Base-by-base conservation (phyloP, 805 yeast genomes). In the Teunomyces pallodes region DNA sequence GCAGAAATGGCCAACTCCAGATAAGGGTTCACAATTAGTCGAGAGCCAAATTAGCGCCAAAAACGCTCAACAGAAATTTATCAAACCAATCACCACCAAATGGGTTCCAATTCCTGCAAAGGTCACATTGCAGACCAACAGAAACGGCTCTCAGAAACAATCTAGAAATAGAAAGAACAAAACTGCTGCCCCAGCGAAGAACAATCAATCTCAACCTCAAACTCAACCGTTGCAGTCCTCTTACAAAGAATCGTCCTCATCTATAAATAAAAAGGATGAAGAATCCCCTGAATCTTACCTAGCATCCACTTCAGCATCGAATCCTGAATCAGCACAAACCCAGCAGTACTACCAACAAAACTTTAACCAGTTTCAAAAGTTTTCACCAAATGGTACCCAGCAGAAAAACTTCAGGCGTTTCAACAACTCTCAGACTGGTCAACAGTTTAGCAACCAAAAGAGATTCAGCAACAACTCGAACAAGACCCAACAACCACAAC, bases 101-200 rank as follows among this genome's bases (percentile, higher is more conserved):
- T 73, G 78, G 78, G 74, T 73, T 24, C 78, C 78, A 13, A 67
- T 73, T 46, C 64, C 54, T 47, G 76, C 76, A 29, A 73, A 73
- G 53, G 75, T 73, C 26, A 66, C 64, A 35, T 66, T 73, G 54
- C 69, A 75, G 29, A 65, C 58, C 52, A 55, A 72, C n/a, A 69
- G 74, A 60, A 54, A 53, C 44, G 52, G 52, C 40, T 35, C 32
- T 38, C 59, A 54, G 42, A 58, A 58, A 43, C 66, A 61, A 38
- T 49, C 55, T 30, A 54, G 59, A 45, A 57, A 48, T 54, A 66
- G 60, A 58, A 62, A 58, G 54, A 62, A 62, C 55, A 64, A 67
- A 48, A 61, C 60, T 51, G 57, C 57, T 45, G 56, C 54, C 39
- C 58, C 50, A 45, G 49, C 58, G 24, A 52, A 54, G 33, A 57